phyloP scores from a whole-genome alignment of 2,329 filamentous ascomycete genomes.

The Penicillium sp. region DNA sequence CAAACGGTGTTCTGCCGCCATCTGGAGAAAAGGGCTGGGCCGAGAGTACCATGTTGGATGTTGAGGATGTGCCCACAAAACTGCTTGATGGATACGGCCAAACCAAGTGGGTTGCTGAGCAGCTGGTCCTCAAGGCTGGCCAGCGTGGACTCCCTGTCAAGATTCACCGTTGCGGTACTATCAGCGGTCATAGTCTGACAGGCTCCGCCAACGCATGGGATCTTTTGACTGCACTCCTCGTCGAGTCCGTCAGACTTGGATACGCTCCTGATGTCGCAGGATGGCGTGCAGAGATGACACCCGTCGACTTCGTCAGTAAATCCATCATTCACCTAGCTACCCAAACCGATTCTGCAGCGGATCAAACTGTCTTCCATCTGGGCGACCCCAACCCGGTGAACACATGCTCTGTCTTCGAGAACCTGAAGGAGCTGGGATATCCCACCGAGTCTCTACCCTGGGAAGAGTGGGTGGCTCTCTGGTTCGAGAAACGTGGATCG shows the following conservation, averaged over 20 bases:
- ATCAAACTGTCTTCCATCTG: slow-evolving; percentile 72
- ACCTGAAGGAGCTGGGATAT: slow-evolving; percentile 70
- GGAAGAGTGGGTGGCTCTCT: slow-evolving; percentile 75
- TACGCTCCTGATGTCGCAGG: slow-evolving; percentile 71
- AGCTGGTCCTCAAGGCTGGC: slow-evolving; percentile 71
- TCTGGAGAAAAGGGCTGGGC: slow-evolving; percentile 69
- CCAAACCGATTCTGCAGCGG: slow-evolving; percentile 56
- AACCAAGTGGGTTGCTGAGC: slow-evolving; percentile 81
- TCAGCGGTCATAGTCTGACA: slow-evolving; percentile 75
- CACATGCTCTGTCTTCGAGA: slow-evolving; percentile 67
- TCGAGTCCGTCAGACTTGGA: slow-evolving; percentile 76
- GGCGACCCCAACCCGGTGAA: slow-evolving; percentile 73
- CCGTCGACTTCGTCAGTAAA: slow-evolving; percentile 78
- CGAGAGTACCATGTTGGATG: slow-evolving; percentile 68
- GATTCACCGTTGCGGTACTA: slow-evolving; percentile 75
- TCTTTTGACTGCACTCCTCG: slow-evolving; percentile 73
- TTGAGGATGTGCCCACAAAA: slow-evolving; percentile 71
- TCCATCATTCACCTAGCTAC: slow-evolving; percentile 73
- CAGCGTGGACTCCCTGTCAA: slow-evolving; percentile 71
- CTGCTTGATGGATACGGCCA: slow-evolving; percentile 76
- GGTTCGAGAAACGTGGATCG: slow-evolving; percentile 71
- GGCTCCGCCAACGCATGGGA: slow-evolving; percentile 80
- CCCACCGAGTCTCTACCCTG: slow-evolving; percentile 68
- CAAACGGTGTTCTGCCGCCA: slow-evolving; percentile 76
- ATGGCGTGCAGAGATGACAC: slow-evolving; percentile 83